Conservation (phyloP, 75 land plant species). For the Ceratopteris richardii region DNA sequence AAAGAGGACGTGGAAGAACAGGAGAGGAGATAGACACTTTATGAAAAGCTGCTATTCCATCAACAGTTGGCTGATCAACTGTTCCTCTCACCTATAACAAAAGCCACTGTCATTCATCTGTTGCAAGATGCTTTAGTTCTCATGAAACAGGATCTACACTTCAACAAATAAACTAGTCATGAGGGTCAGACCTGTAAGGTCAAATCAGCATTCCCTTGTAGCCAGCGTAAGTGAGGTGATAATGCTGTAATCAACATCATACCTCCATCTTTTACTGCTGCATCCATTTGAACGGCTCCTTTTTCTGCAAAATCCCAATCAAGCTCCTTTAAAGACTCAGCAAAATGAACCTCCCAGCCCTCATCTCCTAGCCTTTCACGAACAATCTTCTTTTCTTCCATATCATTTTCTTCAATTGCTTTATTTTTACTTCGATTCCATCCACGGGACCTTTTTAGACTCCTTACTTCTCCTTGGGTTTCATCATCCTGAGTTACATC, state of each 20-base stretch:
- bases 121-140: no score
- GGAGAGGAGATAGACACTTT: slow-evolving; percentile 93
- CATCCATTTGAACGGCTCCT: slow-evolving; percentile 87
- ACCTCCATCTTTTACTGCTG: slow-evolving; percentile 96
- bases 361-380: slow-evolving; percentile 72
- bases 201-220: slow-evolving; percentile 91
- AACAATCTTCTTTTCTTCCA: slow-evolving; percentile 36
- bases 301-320: slow-evolving; percentile 77
- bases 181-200: slow-evolving; percentile 81
- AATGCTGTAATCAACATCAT: slow-evolving; percentile 95
- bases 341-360: slow-evolving; percentile 71
- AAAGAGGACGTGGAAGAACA: slow-evolving; percentile 75
- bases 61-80: slow-evolving; percentile 71
- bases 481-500: slow-evolving; percentile 37
- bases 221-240: slow-evolving; percentile 82
- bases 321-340: slow-evolving; percentile 73
- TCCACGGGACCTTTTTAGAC: slow-evolving; percentile 29
- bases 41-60: slow-evolving; percentile 92
- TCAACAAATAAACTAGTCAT: no score
- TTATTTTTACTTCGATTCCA: slow-evolving; percentile 45
- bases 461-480: slow-evolving; percentile 23
- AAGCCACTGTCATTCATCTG: background rate
- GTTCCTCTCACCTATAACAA: slow-evolving; percentile 93
- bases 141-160: no score
- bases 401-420: slow-evolving; percentile 26